Conservation (phyloP, 2,329 filamentous ascomycete species). For the Sporothrix curviconia region DNA sequence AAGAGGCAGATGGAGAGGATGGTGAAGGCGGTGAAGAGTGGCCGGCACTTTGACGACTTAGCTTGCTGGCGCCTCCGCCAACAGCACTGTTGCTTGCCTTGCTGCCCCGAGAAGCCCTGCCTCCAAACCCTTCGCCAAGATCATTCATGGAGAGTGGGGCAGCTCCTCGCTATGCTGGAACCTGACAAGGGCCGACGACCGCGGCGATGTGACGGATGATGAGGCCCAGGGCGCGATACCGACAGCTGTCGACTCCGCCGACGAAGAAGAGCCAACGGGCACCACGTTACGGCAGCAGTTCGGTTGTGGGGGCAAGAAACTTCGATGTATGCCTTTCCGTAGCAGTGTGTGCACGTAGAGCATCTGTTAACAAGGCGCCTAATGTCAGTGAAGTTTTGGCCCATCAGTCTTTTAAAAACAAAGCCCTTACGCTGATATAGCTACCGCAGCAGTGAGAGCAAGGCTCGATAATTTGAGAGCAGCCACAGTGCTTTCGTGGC, state of each 20-base stretch:
- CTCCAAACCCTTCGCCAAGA: background rate
- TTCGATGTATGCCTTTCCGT: conserved; percentile 15
- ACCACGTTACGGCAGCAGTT: background rate
- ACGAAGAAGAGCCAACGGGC: background rate
- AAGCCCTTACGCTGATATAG: conserved; percentile 17
- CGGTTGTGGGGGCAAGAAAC: conserved; percentile 10
- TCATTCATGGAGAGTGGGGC: background rate
- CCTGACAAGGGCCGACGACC: background rate
- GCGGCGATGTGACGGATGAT: background rate
- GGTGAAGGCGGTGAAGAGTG: background rate
- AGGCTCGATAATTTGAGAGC: conserved; percentile 15
- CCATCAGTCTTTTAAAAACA: background rate
- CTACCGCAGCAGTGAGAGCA: conserved; percentile 19
- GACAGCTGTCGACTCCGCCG: too few relatives aligned
- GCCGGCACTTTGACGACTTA: background rate
- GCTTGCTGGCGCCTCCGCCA: too few relatives aligned
- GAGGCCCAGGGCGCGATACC: too few relatives aligned
- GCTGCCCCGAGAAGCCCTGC: background rate
- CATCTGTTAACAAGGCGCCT: background rate
- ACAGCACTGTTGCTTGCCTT: background rate
- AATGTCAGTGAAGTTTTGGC: background rate
- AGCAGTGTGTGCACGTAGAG: conserved; percentile 13
- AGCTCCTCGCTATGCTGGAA: background rate
- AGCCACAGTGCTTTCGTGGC: conserved; percentile 17
- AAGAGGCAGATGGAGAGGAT: conserved; percentile 6